phyloP scores from a whole-genome alignment of 2,329 filamentous ascomycete species.

The Ophiocordyceps camponoti-saundersi region DNA sequence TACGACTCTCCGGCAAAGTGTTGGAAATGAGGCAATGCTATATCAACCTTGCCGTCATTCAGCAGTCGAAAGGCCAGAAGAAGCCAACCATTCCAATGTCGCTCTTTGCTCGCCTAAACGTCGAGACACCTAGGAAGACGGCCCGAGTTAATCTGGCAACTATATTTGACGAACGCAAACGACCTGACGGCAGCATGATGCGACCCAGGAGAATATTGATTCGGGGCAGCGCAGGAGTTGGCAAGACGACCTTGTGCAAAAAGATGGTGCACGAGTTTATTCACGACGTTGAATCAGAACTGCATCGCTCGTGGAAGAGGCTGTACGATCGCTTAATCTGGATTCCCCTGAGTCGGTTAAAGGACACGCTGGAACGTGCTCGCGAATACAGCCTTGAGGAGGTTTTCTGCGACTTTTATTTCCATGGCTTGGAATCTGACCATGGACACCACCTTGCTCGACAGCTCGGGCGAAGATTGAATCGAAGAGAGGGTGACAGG shows the following conservation, averaged over 20 bases:
- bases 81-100: slow-evolving; percentile 10
- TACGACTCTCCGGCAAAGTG: slow-evolving; percentile 15
- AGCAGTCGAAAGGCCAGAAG: slow-evolving; percentile 5
- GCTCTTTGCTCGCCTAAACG: slow-evolving; percentile 10
- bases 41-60: slow-evolving; percentile 21
- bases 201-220: slow-evolving; percentile 17
- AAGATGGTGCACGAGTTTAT: slow-evolving; percentile 20
- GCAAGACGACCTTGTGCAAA: slow-evolving; percentile 24
- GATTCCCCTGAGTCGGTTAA: slow-evolving; percentile 19
- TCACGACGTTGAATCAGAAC: not conserved
- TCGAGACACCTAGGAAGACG: slow-evolving; percentile 7
- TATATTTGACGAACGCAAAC: slow-evolving; percentile 12
- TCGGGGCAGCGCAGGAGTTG: slow-evolving; percentile 17
- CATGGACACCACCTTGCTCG: slow-evolving; percentile 4
- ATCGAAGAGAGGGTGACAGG: slow-evolving; percentile 1
- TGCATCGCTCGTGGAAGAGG: slow-evolving; percentile 2
- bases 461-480: slow-evolving; percentile 4
- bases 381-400: slow-evolving; percentile 8
- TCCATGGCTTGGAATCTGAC: slow-evolving; percentile 5
- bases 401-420: slow-evolving; percentile 13
- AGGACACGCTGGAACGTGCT: slow-evolving; percentile 1
- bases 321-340: slow-evolving; percentile 20
- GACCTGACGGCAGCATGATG: slow-evolving; percentile 2
- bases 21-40: slow-evolving; percentile 19
- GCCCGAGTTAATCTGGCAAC: slow-evolving; percentile 8